Conservation (phyloP, 805 yeast genomes). For the Barnettozyma wickerhamii region DNA sequence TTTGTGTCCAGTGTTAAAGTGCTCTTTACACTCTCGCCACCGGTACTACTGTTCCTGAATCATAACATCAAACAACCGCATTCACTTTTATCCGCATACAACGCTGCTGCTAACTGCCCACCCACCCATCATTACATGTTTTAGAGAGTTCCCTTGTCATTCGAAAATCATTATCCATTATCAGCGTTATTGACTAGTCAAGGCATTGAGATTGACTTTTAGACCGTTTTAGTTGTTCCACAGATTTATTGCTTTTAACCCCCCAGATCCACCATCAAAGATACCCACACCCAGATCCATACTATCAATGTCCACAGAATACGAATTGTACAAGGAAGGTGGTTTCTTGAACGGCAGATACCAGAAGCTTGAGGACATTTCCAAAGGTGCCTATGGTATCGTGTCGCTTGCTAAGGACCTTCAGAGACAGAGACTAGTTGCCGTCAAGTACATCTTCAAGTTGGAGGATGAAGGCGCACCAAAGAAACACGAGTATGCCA, state of each 20-base stretch:
- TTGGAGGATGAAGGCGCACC: conserved; percentile 35
- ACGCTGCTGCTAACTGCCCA: too few relatives aligned
- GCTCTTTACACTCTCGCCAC: too few relatives aligned
- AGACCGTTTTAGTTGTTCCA: background rate
- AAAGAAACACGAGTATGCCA: conserved; percentile 22
- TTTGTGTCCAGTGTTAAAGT: too few relatives aligned
- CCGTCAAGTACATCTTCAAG: conserved; percentile 79
- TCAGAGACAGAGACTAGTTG: conserved; percentile 52
- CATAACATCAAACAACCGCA: too few relatives aligned
- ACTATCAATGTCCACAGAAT: conserved; percentile 21
- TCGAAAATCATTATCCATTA: too few relatives aligned
- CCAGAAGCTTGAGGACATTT: conserved; percentile 64
- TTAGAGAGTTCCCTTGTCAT: too few relatives aligned
- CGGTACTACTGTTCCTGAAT: too few relatives aligned
- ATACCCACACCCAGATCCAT: background rate
- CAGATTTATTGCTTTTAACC: background rate
- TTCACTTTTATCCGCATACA: too few relatives aligned
- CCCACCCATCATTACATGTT: too few relatives aligned
- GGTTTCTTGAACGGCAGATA: conserved; percentile 59
- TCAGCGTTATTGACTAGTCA: background rate
- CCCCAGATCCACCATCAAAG: background rate
- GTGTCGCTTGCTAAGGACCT: conserved; percentile 82
- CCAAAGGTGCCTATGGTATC: conserved; percentile 91
- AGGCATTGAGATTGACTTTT: background rate
- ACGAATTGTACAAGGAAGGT: conserved; percentile 40